phyloP scores from a whole-genome alignment of 139 green algal genomes.

The Chlamydomonas sphaeroides region DNA sequence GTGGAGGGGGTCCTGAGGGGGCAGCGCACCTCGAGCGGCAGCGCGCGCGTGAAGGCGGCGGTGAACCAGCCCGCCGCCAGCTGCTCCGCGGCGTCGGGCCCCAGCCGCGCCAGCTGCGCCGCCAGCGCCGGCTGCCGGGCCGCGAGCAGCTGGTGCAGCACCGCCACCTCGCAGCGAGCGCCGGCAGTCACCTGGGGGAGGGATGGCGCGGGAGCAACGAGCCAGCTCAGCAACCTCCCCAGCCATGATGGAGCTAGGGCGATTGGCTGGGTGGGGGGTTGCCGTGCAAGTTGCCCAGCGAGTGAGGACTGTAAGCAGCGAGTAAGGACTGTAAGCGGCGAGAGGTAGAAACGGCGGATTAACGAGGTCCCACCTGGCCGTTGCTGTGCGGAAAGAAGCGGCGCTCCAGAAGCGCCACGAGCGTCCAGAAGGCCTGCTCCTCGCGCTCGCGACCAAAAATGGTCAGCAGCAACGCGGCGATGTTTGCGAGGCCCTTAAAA shows the following conservation, averaged over 20 bases:
- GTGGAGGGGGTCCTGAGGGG: too few relatives aligned
- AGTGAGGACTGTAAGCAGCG: too few relatives aligned
- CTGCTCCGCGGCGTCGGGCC: background rate
- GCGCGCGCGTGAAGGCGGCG: conserved; percentile 8
- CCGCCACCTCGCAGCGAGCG: conserved; percentile 45
- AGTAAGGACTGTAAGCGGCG: too few relatives aligned
- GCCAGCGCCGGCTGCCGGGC: conserved; percentile 43
- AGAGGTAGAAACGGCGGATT: too few relatives aligned
- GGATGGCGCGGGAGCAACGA: too few relatives aligned
- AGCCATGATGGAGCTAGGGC: too few relatives aligned
- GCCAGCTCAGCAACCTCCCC: too few relatives aligned
- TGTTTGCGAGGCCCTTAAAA: conserved; percentile 18
- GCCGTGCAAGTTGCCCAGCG: too few relatives aligned
- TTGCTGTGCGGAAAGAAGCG: conserved; percentile 23
- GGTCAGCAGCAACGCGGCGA: conserved; percentile 51
- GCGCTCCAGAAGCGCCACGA: conserved; percentile 44
- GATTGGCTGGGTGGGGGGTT: too few relatives aligned
- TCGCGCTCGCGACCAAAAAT: conserved; percentile 48
- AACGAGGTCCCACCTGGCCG: conserved; percentile 14
- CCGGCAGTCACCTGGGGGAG: conserved; percentile 1
- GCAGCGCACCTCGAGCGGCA: conserved; percentile 22
- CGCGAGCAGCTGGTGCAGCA: conserved; percentile 47
- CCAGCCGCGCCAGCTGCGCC: conserved; percentile 15
- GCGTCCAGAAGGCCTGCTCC: conserved; percentile 54
- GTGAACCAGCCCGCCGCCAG: conserved; percentile 23